Evolutionary conservation across 2,329 filamentous ascomycete species (phyloP), one percentile per base, ranked within the genome.

Genomic region (Xylariales sp.): DNA sequence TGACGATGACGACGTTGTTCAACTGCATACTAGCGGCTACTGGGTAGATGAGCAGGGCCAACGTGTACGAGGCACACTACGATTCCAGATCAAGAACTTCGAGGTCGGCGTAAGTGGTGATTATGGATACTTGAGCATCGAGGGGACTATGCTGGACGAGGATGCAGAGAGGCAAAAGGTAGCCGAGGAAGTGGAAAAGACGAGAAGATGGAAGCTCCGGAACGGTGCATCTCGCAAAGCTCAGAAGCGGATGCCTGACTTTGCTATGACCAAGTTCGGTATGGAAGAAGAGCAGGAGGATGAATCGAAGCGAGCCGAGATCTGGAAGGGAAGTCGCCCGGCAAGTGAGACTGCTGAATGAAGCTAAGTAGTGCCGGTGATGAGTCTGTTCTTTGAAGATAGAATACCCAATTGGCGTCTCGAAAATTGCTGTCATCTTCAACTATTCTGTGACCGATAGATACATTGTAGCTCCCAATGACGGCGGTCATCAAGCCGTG

Each of bases 71-170:
- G 85, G 86, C 10, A 78, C 77, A 55, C 63, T 94, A 27, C 74
- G 75, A 40, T 95, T 95, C 64, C 76, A 82, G 49, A 88, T 96
- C 57, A 81, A 83, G 51, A 88, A 94, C 59, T 87, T 93, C 48
- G 90, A 96, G 53, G 84, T 86, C 1, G 84, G 82, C 20, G 76
- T 81, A 34, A 87, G 85, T 49, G 80, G 81, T 39, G 80, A 84
- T 51, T 84, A 84, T 46, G 88, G 86, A 9, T 93, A 91, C 58
- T 65, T 95, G 46, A 89, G 84, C 51, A 82, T 96, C 47, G 85
- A 93, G 60, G 91, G 90, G 19, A 94, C 87, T n/a, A 83, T 95
- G 76, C 66, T 95, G 37, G 71, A 74, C 34, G 76, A 76, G 31
- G 76, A 78, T 15, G 82, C 81, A 18, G 88, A 94, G 64, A 69